These are phyloP conservation scores for Xylariaceae sp. DNA, from an alignment of 2,329 filamentous ascomycete species.

Conservation along the genomic window DNA sequence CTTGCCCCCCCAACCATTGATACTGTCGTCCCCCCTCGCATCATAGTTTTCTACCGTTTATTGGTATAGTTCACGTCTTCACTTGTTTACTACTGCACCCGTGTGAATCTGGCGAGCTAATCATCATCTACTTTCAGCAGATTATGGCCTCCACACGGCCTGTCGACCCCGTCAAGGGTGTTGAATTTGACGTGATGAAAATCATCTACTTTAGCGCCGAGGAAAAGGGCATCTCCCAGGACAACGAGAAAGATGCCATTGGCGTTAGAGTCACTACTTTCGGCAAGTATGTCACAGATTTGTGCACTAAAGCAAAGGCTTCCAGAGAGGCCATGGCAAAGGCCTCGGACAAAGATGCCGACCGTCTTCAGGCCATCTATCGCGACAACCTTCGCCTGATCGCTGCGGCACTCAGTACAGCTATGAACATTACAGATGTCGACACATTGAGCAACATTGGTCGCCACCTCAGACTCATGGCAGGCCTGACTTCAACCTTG, in stretches of 20 bases:
- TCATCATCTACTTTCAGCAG: conserved; percentile 8
- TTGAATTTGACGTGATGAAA: conserved; percentile 27
- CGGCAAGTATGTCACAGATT: conserved; percentile 41
- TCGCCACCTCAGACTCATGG: conserved; percentile 51
- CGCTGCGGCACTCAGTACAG: conserved; percentile 48
- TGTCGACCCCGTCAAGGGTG: conserved; percentile 21
- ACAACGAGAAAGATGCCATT: conserved; percentile 29
- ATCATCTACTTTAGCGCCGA: conserved; percentile 24
- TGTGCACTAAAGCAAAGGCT: conserved; percentile 13
- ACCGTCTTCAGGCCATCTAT: conserved; percentile 36
- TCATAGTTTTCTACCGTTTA: too few species aligned
- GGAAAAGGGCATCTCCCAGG: conserved; percentile 19
- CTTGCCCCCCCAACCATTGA: too few species aligned
- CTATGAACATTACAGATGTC: conserved; percentile 49
- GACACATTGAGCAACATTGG: conserved; percentile 54
- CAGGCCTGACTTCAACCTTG: conserved; percentile 49
- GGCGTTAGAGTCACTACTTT: conserved; percentile 41
- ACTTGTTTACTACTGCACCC: too few species aligned
- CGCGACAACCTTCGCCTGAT: conserved; percentile 45
- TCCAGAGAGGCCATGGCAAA: conserved; percentile 33
- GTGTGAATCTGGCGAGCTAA: background rate
- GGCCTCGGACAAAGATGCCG: conserved; percentile 13
- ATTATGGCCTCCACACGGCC: conserved; percentile 23
- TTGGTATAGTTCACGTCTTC: too few species aligned
- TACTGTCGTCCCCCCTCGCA: too few species aligned